A percentile compares a stretch with the other conserved stretches of the same genome.
phyloP scores from a whole-genome alignment of 2,329 filamentous ascomycete species.

The Fusarium proliferatum region DNA sequence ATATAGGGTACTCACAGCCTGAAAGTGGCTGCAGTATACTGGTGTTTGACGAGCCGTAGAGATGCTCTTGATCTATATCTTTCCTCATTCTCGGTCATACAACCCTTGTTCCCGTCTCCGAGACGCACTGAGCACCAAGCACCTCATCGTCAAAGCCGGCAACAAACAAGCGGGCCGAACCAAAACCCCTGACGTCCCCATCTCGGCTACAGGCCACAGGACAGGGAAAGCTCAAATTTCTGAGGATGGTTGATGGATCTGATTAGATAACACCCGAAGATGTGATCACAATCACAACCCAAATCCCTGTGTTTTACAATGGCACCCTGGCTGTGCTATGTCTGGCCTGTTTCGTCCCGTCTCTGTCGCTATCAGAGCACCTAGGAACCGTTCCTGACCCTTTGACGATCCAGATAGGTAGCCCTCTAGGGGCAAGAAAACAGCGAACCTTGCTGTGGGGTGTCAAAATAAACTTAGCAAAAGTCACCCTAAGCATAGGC shows the following conservation, averaged over 20 bases:
- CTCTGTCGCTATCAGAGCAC: background rate
- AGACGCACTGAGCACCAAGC: conserved; percentile 28
- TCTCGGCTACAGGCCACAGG: conserved; percentile 23
- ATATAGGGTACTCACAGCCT: background rate
- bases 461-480: no score
- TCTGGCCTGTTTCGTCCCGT: background rate
- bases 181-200: conserved; percentile 23
- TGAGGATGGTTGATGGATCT: conserved; percentile 39
- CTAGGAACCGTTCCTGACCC: conserved; percentile 5
- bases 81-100: background rate
- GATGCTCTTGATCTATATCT: background rate
- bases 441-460: no score
- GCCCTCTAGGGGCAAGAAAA: no score
- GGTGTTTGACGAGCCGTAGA: background rate
- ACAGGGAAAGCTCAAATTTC: conserved; percentile 10
- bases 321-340: conserved; percentile 2
- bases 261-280: conserved; percentile 42
- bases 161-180: conserved; percentile 21
- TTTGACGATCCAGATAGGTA: background rate
- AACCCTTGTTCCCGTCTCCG: conserved; percentile 8
- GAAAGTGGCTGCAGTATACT: background rate
- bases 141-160: conserved; percentile 11
- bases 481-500: no score
- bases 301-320: background rate
- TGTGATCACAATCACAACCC: background rate